A percentile compares a stretch with the other conserved stretches of the same genome.
These are phyloP conservation scores for Globisporangium radiosum DNA, from an alignment of 352 stramenopile genomes.

Conservation along the genomic window DNA sequence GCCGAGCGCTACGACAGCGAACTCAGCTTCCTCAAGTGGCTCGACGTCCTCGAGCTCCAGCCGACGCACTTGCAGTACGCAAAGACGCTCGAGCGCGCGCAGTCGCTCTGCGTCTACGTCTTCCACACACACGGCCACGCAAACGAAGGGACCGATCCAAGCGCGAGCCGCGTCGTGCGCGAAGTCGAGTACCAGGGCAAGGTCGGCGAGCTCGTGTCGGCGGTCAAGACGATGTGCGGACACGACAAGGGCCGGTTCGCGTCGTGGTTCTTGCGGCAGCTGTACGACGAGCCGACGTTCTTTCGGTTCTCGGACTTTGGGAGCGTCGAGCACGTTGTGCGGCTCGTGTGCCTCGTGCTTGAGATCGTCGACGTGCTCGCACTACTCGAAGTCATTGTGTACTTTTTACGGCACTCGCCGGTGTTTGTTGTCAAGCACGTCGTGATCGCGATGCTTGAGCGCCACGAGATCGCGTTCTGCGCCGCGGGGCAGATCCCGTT, in stretches of 20 bases:
- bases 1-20: conserved; percentile 60
- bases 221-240: conserved; percentile 82
- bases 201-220: conserved; percentile 73
- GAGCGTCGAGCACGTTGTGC: conserved; percentile 78
- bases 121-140: conserved; percentile 78
- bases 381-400: conserved; percentile 78
- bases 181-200: conserved; percentile 83
- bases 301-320: conserved; percentile 81
- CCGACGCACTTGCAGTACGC: conserved; percentile 65
- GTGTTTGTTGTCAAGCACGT: conserved; percentile 81
- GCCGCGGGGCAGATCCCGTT: conserved; percentile 77
- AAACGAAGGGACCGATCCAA: conserved; percentile 36
- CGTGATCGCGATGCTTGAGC: conserved; percentile 74
- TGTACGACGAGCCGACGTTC: conserved; percentile 77
- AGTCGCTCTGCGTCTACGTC: conserved; percentile 76
- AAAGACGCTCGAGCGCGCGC: conserved; percentile 76
- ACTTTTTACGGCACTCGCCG: conserved; percentile 65
- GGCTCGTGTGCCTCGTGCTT: conserved; percentile 69
- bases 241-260: conserved; percentile 83
- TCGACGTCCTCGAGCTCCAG: conserved; percentile 79
- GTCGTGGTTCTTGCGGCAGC: conserved; percentile 74
- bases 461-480: conserved; percentile 79
- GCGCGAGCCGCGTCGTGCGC: conserved; percentile 42
- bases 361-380: conserved; percentile 80
- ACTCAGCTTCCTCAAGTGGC: conserved; percentile 58